A percentile compares a stretch with the other conserved stretches of the same genome.
Conservation (phyloP, 1,139 yeast species). For the Candida freyschussii region DNA sequence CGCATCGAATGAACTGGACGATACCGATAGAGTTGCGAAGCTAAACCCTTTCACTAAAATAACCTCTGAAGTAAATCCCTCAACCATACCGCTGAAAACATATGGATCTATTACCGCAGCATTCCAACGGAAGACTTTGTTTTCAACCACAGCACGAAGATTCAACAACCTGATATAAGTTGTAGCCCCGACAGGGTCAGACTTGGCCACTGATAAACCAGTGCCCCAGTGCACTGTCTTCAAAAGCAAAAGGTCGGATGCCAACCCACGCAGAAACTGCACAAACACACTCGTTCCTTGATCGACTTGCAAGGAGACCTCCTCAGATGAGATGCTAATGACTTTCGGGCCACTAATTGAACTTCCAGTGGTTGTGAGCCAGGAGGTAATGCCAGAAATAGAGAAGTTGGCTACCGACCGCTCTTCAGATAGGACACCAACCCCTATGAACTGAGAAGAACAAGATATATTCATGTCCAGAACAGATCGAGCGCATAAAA, state of each 20-base stretch:
- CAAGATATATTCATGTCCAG: conserved; percentile 4
- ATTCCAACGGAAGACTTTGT: conserved; percentile 8
- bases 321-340: conserved; percentile 4
- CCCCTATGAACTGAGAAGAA: conserved; percentile 11
- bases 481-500: background rate
- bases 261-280: conserved; percentile 4
- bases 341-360: conserved; percentile 8
- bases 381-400: conserved; percentile 4
- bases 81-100: conserved; percentile 1
- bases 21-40: too few relatives aligned
- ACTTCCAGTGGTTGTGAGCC: conserved; percentile 2
- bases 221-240: too few relatives aligned
- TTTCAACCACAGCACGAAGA: too few relatives aligned
- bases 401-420: conserved; percentile 9
- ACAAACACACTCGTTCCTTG: conserved; percentile 9
- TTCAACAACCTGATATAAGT: too few relatives aligned
- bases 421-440: conserved; percentile 8
- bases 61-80: conserved; percentile 3
- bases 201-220: too few relatives aligned
- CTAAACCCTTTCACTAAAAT: too few relatives aligned
- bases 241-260: too few relatives aligned
- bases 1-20: background rate
- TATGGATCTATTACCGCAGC: conserved; percentile 10
- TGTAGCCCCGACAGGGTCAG: too few relatives aligned
- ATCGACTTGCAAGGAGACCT: conserved; percentile 5